phyloP scores from a whole-genome alignment of 2,329 filamentous ascomycete species.

The Ustilaginoidea virens region DNA sequence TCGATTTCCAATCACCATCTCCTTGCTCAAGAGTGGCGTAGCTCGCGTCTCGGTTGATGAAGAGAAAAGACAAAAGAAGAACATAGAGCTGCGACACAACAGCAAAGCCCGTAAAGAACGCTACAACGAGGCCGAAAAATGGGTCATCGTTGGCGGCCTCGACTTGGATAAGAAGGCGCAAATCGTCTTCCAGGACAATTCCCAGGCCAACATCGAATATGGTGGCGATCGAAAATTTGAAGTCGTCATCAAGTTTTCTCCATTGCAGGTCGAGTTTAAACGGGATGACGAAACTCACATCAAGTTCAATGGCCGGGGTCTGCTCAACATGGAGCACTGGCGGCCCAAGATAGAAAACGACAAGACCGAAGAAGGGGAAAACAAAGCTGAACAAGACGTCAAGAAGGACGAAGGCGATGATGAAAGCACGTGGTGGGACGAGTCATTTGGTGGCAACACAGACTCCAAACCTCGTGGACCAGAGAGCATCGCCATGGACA shows the following conservation, averaged over 20 bases:
- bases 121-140: conserved; percentile 82
- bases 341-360: conserved; percentile 71
- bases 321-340: conserved; percentile 94
- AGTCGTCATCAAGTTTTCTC: conserved; percentile 67
- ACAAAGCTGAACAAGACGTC: conserved; percentile 26
- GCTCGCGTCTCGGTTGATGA: conserved; percentile 84
- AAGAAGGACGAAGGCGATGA: conserved; percentile 42
- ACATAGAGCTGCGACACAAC: conserved; percentile 73
- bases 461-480: conserved; percentile 91
- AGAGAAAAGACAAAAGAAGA: conserved; percentile 73
- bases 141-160: conserved; percentile 72
- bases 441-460: conserved; percentile 87
- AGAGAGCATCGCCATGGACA: conserved; percentile 81
- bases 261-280: conserved; percentile 77
- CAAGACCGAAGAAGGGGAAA: conserved; percentile 38
- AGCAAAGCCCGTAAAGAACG: conserved; percentile 80
- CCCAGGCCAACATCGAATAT: conserved; percentile 62
- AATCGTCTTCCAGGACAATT: conserved; percentile 47
- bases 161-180: conserved; percentile 57
- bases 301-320: conserved; percentile 76
- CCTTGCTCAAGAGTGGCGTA: conserved; percentile 79
- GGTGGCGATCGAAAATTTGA: conserved; percentile 64
- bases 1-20: conserved; percentile 66
- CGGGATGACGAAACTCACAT: conserved; percentile 70
- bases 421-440: conserved; percentile 95